Evolutionary conservation across 495 filamentous ascomycete genomes (phyloP).

Genomic region (Hypoxylon subgilvum): DNA sequence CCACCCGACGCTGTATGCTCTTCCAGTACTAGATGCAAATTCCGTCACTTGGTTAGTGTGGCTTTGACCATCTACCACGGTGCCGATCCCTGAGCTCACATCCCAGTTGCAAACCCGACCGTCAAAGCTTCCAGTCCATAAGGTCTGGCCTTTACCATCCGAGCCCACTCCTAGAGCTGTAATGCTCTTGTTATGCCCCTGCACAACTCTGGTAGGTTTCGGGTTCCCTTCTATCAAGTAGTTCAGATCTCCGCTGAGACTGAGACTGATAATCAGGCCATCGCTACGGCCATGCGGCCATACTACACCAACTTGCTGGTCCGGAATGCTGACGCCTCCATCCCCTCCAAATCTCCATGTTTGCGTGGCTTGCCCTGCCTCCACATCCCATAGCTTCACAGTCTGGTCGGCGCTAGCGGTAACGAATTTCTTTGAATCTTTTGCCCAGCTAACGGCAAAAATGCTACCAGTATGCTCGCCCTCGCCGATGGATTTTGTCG

Average conservation of each 20-base stretch:
- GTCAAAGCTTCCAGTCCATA: conserved; percentile 91
- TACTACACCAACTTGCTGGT: conserved; percentile 94
- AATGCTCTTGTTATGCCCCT: conserved; percentile 93
- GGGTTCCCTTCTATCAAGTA: conserved; percentile 77
- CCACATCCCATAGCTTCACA: conserved; percentile 86
- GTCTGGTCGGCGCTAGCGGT: conserved; percentile 94
- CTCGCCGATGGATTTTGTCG: conserved; percentile 75
- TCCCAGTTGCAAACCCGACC: conserved; percentile 87
- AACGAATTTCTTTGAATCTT: conserved; percentile 85
- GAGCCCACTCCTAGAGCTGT: conserved; percentile 68
- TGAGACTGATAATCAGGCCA: conserved; percentile 85
- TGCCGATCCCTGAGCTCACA: conserved; percentile 66
- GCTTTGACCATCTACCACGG: conserved; percentile 72
- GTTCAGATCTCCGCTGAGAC: conserved; percentile 86
- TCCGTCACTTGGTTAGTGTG: conserved; percentile 85
- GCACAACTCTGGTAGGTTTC: conserved; percentile 71
- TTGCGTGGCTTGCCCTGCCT: conserved; percentile 73
- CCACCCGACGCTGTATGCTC: conserved; percentile 88
- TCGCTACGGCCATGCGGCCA: conserved; percentile 87
- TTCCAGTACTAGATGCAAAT: conserved; percentile 64
- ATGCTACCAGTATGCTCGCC: conserved; percentile 89
- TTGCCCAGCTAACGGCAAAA: conserved; percentile 87
- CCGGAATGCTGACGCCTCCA: conserved; percentile 69
- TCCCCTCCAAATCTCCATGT: conserved; percentile 90
- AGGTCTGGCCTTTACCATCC: conserved; percentile 58